Percentiles rank a stretch among this genome's conserved stretches.
phyloP scores from a whole-genome alignment of 306 rosid genomes.

The Hippophae gyantsensis region DNA sequence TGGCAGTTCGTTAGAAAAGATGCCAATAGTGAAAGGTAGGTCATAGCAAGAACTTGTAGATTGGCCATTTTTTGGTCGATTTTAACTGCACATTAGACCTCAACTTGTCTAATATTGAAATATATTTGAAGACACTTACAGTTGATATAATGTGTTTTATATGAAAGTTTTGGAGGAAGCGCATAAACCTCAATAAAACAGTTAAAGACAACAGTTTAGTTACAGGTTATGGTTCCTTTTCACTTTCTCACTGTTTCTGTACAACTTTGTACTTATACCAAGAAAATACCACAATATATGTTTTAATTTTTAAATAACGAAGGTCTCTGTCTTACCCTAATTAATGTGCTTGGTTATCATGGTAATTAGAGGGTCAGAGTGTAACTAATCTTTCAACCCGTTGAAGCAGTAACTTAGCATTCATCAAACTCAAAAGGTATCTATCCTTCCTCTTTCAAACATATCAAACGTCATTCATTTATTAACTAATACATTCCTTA shows the following conservation, averaged over 20 bases:
- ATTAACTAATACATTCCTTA: background rate
- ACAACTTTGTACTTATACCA: too few species aligned
- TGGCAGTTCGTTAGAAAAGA: slow-evolving; percentile 1
- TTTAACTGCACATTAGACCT: too few species aligned
- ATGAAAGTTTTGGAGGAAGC: too few species aligned
- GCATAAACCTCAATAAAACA: too few species aligned
- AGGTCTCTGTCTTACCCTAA: too few species aligned
- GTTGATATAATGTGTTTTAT: background rate
- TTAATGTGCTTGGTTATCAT: too few species aligned
- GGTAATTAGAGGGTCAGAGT: background rate
- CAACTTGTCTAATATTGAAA: too few species aligned
- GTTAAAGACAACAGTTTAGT: too few species aligned
- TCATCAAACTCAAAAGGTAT: background rate
- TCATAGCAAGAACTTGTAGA: background rate
- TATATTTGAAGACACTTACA: background rate
- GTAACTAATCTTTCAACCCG: background rate
- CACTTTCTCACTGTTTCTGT: too few species aligned
- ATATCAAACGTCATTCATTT: background rate
- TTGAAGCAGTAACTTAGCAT: background rate
- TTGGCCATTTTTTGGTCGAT: background rate
- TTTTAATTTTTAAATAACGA: too few species aligned
- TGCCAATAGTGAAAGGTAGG: background rate
- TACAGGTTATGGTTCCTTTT: too few species aligned
- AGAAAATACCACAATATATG: too few species aligned
- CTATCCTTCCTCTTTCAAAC: background rate